Conservation (phyloP, 2,329 filamentous ascomycete species). For the Leptographium lundbergii region DNA sequence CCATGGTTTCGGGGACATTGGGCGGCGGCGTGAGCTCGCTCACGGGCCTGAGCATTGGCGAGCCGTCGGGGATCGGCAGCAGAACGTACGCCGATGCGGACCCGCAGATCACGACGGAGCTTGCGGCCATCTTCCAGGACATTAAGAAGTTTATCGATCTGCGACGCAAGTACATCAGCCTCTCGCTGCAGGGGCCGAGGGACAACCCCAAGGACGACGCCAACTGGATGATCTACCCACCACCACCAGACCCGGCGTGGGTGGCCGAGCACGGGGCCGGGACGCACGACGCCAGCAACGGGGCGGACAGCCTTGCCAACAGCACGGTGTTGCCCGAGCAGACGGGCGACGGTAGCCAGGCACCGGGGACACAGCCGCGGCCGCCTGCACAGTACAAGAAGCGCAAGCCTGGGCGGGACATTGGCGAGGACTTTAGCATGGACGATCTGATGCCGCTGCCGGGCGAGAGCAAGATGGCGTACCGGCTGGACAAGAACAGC, state of each 20-base stretch:
- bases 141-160: conserved; percentile 83
- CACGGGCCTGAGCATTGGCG: conserved; percentile 21
- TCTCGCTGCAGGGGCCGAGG: conserved; percentile 68
- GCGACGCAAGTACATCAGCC: conserved; percentile 73
- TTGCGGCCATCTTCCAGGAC: conserved; percentile 77
- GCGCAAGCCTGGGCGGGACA: conserved; percentile 77
- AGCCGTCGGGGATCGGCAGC: conserved; percentile 49
- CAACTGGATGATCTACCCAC: conserved; percentile 79
- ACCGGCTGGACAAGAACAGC: conserved; percentile 66
- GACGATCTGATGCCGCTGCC: conserved; percentile 67
- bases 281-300: conserved; percentile 22
- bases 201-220: conserved; percentile 83
- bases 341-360: neutral
- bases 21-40: conserved; percentile 11
- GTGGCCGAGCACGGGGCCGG: conserved; percentile 35
- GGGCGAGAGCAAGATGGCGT: conserved; percentile 56
- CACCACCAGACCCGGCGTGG: conserved; percentile 87
- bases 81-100: conserved; percentile 61
- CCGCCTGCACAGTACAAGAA: conserved; percentile 20
- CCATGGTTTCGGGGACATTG: conserved; percentile 1
- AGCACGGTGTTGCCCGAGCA: conserved; percentile 27
- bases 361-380: conserved; percentile 4
- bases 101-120: conserved; percentile 68
- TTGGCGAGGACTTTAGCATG: conserved; percentile 85
- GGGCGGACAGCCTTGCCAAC: conserved; percentile 32